These are phyloP conservation scores for Rhynchospora pubera DNA, from an alignment of 176 grass and related monocot species.

Conservation along the genomic window DNA sequence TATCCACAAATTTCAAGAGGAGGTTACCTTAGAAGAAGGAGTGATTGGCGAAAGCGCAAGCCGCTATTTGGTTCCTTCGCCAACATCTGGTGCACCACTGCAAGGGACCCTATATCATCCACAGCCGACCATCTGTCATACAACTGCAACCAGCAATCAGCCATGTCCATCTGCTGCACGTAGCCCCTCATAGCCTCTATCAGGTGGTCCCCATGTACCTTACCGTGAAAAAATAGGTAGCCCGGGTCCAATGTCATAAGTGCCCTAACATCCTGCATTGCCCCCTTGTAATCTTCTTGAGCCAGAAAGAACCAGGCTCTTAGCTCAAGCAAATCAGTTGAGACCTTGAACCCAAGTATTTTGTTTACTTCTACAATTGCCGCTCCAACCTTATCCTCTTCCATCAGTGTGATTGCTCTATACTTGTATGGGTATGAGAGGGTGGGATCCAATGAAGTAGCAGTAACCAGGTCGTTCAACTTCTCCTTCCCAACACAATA, in stretches of 20 bases:
- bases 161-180: conserved; percentile 83
- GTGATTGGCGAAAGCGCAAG: conserved; percentile 81
- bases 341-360: conserved; percentile 77
- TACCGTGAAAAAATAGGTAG: conserved; percentile 90
- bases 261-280: conserved; percentile 63
- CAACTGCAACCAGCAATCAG: conserved; percentile 96
- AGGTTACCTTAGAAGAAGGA: conserved; percentile 73
- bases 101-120: conserved; percentile 81
- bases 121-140: conserved; percentile 90
- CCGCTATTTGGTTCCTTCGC: conserved; percentile 79
- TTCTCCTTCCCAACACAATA: conserved; percentile 85
- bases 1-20: not conserved
- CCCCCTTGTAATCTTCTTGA: conserved; percentile 49
- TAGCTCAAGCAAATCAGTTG: conserved; percentile 69
- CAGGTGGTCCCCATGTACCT: conserved; percentile 72
- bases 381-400: conserved; percentile 64
- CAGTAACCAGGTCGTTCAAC: conserved; percentile 43
- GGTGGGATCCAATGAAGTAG: conserved; percentile 68
- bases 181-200: conserved; percentile 62
- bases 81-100: conserved; percentile 92
- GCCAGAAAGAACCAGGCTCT: conserved; percentile 77
- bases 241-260: conserved; percentile 63
- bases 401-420: conserved; percentile 44
- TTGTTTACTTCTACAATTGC: conserved; percentile 68
- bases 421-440: conserved; percentile 85